Evolutionary conservation across 228 moss, liverwort and hornwort genomes (phyloP).

Genomic region (Sphagnum fallax): DNA sequence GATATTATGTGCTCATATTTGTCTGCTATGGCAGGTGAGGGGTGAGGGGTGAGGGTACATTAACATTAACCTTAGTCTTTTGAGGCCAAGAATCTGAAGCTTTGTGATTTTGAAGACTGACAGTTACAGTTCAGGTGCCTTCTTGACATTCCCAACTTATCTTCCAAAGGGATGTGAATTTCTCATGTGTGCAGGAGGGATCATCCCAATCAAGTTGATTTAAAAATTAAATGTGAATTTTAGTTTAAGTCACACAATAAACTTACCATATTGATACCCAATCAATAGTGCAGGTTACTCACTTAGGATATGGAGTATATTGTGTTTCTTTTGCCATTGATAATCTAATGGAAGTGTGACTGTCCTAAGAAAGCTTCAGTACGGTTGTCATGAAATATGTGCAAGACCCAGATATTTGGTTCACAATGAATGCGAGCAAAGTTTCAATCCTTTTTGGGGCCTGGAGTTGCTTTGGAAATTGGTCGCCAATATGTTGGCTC

Average conservation of each 20-base stretch:
- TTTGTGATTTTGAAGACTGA: conserved; percentile 77
- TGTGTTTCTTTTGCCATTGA: neutral
- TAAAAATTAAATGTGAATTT: too few relatives aligned
- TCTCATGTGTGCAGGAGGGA: neutral
- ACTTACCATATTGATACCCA: too few relatives aligned
- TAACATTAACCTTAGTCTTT: conserved; percentile 75
- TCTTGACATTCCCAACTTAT: neutral
- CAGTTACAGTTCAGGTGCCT: conserved; percentile 42
- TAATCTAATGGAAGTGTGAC: neutral
- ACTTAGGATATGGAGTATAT: conserved; percentile 4
- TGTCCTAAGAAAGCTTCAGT: too few relatives aligned
- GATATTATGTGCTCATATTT: too few relatives aligned
- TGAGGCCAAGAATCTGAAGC: conserved; percentile 67
- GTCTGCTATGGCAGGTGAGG: conserved; percentile 40
- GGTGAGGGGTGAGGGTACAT: conserved; percentile 35
- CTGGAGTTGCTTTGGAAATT: conserved; percentile 74
- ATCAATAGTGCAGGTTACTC: neutral
- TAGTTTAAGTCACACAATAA: too few relatives aligned
- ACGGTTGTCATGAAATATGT: neutral
- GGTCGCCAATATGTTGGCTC: conserved; percentile 31
- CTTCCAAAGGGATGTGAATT: neutral
- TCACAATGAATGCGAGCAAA: conserved; percentile 45
- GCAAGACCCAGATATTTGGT: neutral
- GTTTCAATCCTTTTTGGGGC: conserved; percentile 93
- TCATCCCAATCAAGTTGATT: too few relatives aligned